A percentile compares a stretch with the other conserved stretches of the same genome.
Evolutionary conservation across 192 early-diverging fungal genomes (phyloP).

Genomic region (Glomus cerebriforme): DNA sequence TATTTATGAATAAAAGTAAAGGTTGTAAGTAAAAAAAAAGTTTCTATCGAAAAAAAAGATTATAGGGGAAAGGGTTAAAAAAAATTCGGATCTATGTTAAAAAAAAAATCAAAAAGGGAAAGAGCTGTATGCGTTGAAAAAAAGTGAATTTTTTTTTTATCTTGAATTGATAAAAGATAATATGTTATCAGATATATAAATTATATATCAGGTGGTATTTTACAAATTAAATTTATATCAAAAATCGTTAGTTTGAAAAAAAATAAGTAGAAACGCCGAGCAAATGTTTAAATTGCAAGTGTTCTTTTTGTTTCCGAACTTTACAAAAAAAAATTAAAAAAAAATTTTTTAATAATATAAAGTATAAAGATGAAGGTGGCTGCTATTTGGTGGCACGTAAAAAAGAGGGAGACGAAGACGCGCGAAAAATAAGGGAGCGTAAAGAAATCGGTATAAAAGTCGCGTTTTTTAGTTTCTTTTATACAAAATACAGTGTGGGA

Average conservation of each 20-base stretch:
- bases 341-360: background rate
- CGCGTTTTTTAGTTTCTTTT: slow-evolving; percentile 19
- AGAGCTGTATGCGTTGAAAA: background rate
- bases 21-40: background rate
- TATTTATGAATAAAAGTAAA: background rate
- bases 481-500: slow-evolving; percentile 18
- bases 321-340: background rate
- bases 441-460: slow-evolving; percentile 12
- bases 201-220: background rate
- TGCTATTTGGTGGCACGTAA: slow-evolving; percentile 12
- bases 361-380: slow-evolving; percentile 8
- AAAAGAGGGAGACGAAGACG: slow-evolving; percentile 18
- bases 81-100: background rate
- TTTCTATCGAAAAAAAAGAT: slow-evolving; percentile 7
- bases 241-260: background rate
- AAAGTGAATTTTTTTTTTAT: background rate
- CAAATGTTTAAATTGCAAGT: background rate
- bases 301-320: background rate
- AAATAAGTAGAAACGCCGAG: background rate
- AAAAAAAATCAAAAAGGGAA: background rate
- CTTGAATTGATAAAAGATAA: background rate
- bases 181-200: background rate
- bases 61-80: background rate
- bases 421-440: slow-evolving; percentile 22
- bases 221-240: background rate